Conservation (phyloP, 1,284 basidiomycete genomes). For the Cryptococcus deneoformans region DNA sequence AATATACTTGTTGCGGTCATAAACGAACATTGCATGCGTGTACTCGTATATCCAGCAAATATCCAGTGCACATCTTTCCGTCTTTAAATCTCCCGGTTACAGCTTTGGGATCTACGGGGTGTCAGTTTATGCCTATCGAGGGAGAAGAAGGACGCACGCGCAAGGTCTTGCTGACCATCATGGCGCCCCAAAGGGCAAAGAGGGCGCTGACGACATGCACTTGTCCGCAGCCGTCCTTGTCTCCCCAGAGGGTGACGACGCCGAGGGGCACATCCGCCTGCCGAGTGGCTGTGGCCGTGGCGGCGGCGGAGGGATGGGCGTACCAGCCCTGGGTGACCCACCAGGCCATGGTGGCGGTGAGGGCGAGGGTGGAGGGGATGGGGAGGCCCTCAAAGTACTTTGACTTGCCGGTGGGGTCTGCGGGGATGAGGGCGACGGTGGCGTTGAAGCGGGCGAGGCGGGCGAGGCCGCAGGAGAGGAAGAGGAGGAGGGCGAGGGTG, state of each 20-base stretch:
- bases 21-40: too few relatives aligned
- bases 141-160: constrained; percentile 53
- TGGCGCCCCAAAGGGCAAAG: constrained; percentile 79
- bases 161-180: constrained; percentile 94
- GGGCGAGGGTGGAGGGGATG: constrained; percentile 84
- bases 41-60: too few relatives aligned
- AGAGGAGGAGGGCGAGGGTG: constrained; percentile 77
- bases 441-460: constrained; percentile 98
- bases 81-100: too few relatives aligned
- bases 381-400: constrained; percentile 95
- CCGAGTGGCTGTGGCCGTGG: background rate
- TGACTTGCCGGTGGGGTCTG: constrained; percentile 80
- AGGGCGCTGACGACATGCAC: constrained; percentile 70
- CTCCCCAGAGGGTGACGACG: constrained; percentile 66
- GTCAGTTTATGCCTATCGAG: too few relatives aligned
- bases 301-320: constrained; percentile 44
- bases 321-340: constrained; percentile 83
- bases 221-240: constrained; percentile 62
- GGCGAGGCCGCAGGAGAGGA: constrained; percentile 95
- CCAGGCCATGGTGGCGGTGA: constrained; percentile 77
- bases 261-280: constrained; percentile 62
- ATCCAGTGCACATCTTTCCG: too few relatives aligned
- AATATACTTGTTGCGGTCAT: too few relatives aligned
- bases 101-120: too few relatives aligned
- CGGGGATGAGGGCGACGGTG: constrained; percentile 91